Percentiles rank a stretch among this genome's conserved stretches.
These are phyloP conservation scores for Pythium periplocum DNA, from an alignment of 352 stramenopile species.

Conservation along the genomic window DNA sequence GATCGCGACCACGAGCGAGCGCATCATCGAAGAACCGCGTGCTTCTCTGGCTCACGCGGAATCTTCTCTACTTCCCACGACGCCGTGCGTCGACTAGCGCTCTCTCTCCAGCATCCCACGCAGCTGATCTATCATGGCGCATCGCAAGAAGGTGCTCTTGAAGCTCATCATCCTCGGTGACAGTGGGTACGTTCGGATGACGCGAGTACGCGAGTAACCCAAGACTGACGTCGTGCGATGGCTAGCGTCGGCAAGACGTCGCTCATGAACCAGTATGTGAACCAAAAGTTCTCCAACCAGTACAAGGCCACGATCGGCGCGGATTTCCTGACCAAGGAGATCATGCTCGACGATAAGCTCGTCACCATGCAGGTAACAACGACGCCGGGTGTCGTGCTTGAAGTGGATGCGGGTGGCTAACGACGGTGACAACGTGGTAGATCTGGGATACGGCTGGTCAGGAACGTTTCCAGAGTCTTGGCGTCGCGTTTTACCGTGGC, in stretches of 20 bases:
- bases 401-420: neutral
- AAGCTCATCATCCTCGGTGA: constrained; percentile 99
- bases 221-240: too few species aligned
- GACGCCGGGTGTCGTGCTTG: constrained; percentile 1
- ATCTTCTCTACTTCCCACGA: too few species aligned
- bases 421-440: constrained; percentile 33
- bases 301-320: constrained; percentile 99
- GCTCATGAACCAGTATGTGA: constrained; percentile 99
- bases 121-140: constrained; percentile 37
- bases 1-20: too few species aligned
- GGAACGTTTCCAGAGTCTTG: constrained; percentile 98
- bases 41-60: too few species aligned
- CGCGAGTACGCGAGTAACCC: too few species aligned
- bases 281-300: constrained; percentile 97
- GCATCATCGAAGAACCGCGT: too few species aligned
- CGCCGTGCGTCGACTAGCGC: too few species aligned
- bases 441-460: constrained; percentile 99
- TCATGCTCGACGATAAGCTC: constrained; percentile 93
- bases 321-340: constrained; percentile 98
- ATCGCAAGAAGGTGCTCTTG: constrained; percentile 95
- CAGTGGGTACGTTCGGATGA: constrained; percentile 80
- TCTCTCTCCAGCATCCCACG: too few species aligned
- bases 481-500: constrained; percentile 97
- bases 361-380: constrained; percentile 89
- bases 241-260: constrained; percentile 97